Evolutionary conservation across 441 rosid genomes (phyloP).

Genomic region (Isatis lusitanica): DNA sequence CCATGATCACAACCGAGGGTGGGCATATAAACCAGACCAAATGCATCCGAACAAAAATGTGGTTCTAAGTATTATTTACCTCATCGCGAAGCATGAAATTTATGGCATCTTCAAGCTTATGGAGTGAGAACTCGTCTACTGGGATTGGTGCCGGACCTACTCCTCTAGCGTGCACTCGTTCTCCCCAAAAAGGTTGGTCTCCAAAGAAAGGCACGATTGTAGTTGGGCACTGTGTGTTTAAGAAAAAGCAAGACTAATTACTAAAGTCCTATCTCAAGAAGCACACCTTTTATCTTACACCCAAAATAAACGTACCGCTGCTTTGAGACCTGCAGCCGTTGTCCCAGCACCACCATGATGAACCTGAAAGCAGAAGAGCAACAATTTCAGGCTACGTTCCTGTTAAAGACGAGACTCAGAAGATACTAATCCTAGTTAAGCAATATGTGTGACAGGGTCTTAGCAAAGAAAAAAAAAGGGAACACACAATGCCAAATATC

Average conservation of each 20-base stretch:
- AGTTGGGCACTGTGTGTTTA: conserved; percentile 75
- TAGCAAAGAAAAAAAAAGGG: not conserved
- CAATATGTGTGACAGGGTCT: not conserved
- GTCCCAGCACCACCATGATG: conserved; percentile 99
- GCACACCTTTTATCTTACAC: not conserved
- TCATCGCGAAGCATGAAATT: conserved; percentile 70
- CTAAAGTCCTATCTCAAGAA: conserved; percentile 4
- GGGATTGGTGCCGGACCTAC: conserved; percentile 95
- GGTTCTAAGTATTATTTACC: conserved; percentile 43
- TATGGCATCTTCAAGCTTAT: conserved; percentile 79
- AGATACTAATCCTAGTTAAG: not conserved
- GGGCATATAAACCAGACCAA: not conserved
- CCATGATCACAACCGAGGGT: not conserved
- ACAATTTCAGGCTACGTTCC: not conserved
- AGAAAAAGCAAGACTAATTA: conserved; percentile 2
- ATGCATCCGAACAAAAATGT: not conserved
- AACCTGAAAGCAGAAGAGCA: conserved; percentile 54
- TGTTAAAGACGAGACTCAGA: not conserved
- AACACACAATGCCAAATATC: not conserved
- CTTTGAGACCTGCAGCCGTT: conserved; percentile 97
- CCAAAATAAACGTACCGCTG: conserved; percentile 58
- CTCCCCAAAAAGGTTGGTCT: conserved; percentile 99
- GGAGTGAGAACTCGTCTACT: conserved; percentile 80
- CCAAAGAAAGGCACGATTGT: conserved; percentile 96
- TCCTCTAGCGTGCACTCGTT: conserved; percentile 79